Evolutionary conservation across 768 basidiomycete genomes (phyloP).

Genomic region (Harrya chromipes): DNA sequence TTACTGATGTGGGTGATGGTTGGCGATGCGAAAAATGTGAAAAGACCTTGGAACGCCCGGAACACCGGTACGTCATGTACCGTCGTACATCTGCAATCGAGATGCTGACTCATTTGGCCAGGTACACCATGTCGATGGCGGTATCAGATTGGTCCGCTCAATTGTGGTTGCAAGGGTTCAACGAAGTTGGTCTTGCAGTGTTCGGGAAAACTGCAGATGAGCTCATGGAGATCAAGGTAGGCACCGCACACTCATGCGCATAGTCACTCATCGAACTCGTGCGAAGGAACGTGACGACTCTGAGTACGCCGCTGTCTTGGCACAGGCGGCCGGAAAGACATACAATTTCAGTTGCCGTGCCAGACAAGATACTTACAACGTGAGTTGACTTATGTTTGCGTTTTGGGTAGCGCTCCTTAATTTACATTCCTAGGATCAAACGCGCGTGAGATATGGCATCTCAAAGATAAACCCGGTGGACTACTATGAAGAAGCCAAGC

Average conservation of each 20-base stretch:
- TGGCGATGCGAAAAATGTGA: constrained; percentile 97
- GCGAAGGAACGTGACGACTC: constrained; percentile 56
- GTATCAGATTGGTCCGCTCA: constrained; percentile 89
- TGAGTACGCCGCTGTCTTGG: constrained; percentile 56
- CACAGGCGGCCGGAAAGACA: constrained; percentile 60
- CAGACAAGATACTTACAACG: constrained; percentile 83
- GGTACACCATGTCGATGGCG: constrained; percentile 81
- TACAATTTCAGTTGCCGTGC: constrained; percentile 87
- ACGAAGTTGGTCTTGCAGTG: constrained; percentile 78
- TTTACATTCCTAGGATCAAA: constrained; percentile 55
- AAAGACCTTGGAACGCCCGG: constrained; percentile 62
- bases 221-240: constrained; percentile 67
- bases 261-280: neutral
- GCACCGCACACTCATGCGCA: neutral
- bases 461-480: constrained; percentile 62
- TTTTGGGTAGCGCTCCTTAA: neutral
- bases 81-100: neutral
- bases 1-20: constrained; percentile 58
- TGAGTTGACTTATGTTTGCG: constrained; percentile 35
- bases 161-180: constrained; percentile 93
- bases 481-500: constrained; percentile 63
- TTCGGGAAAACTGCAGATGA: constrained; percentile 81
- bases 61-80: constrained; percentile 63
- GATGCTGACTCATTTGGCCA: constrained; percentile 24
- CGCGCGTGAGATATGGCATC: constrained; percentile 81